Percentiles rank a stretch among this genome's conserved stretches.
phyloP scores from a whole-genome alignment of 192 early-diverging fungal genomes.

The Linnemannia zychae region DNA sequence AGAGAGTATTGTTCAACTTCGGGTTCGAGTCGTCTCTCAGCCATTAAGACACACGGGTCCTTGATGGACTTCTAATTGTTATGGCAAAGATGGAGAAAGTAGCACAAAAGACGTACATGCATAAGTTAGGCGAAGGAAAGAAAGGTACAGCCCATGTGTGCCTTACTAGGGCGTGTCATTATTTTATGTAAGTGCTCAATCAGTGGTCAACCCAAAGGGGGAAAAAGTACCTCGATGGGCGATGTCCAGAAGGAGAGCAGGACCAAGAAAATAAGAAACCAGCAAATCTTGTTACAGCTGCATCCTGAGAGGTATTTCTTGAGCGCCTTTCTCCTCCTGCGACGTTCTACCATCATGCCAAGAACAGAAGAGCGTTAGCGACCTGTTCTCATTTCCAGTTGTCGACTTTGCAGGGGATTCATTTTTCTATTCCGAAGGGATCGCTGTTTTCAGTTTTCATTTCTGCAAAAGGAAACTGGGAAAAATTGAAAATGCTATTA shows the following conservation, averaged over 20 bases:
- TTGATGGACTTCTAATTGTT: slow-evolving; percentile 5
- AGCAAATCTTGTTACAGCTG: background rate
- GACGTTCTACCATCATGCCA: background rate
- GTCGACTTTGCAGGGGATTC: background rate
- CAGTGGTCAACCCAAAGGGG: too few relatives aligned
- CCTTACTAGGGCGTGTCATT: too few relatives aligned
- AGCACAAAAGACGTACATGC: background rate
- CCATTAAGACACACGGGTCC: background rate
- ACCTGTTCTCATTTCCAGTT: background rate
- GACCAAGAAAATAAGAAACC: background rate
- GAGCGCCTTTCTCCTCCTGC: background rate
- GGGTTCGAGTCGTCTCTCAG: background rate
- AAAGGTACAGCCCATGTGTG: background rate
- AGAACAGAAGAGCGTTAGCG: slow-evolving; percentile 3
- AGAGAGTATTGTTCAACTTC: background rate
- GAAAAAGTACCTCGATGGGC: background rate
- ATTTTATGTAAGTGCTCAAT: too few relatives aligned
- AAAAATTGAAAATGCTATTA: background rate
- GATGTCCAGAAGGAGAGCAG: background rate
- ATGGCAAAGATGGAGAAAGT: background rate
- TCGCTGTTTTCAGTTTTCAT: background rate
- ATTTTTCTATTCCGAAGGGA: background rate
- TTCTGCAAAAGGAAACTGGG: background rate
- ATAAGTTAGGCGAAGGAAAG: background rate
- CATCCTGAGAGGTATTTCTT: background rate